Evolutionary conservation across 2,329 filamentous ascomycete genomes (phyloP).

Genomic region (Exophiala calicioides): DNA sequence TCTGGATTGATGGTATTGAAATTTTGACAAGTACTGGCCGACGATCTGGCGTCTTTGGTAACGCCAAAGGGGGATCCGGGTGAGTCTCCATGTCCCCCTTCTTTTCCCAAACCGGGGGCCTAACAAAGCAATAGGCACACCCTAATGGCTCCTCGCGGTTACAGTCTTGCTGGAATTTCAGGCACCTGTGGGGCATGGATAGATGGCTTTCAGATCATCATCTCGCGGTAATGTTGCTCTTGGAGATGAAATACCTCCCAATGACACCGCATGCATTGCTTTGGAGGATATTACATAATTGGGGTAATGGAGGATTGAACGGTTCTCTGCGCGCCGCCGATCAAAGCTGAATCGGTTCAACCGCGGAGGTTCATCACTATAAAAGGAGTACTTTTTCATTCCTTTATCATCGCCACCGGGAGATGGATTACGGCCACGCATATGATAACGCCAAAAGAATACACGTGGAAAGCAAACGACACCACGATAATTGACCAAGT

Average conservation of each 20-base stretch:
- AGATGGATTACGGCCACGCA: constrained; percentile 3
- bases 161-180: constrained; percentile 82
- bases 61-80: constrained; percentile 75
- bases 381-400: neutral
- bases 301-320: constrained; percentile 2
- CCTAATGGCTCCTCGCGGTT: constrained; percentile 84
- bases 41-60: constrained; percentile 82
- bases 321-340: neutral
- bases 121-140: constrained; percentile 63
- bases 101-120: neutral
- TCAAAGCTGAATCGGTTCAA: constrained; percentile 3
- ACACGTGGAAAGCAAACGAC: neutral
- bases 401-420: neutral
- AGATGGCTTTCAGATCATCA: constrained; percentile 81
- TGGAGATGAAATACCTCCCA: constrained; percentile 2
- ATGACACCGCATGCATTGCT: neutral
- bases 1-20: constrained; percentile 85
- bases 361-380: neutral
- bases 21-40: constrained; percentile 87
- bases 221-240: constrained; percentile 60
- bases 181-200: constrained; percentile 80
- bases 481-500: neutral
- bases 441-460: constrained; percentile 14
- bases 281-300: neutral
- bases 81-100: constrained; percentile 54